These are phyloP conservation scores for Kuraishia floccosa DNA, from an alignment of 805 yeast species.

Conservation along the genomic window DNA sequence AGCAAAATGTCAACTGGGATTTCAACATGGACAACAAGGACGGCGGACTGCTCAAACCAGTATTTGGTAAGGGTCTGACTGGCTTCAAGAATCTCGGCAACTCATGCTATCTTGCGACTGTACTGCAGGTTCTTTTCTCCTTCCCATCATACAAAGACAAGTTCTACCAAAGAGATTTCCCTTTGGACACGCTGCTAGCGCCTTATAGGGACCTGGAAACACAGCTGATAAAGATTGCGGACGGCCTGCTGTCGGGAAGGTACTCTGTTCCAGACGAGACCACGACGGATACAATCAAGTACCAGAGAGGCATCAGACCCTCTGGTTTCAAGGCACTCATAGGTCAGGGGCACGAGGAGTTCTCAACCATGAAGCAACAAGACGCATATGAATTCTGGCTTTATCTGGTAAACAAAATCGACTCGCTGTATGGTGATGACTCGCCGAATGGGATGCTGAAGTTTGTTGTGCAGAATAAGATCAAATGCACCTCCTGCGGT, in stretches of 20 bases:
- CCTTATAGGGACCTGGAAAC: constrained; percentile 60
- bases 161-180: constrained; percentile 19
- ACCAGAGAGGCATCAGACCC: constrained; percentile 73
- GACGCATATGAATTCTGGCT: constrained; percentile 88
- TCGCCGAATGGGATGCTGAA: constrained; percentile 46
- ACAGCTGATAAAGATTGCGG: constrained; percentile 70
- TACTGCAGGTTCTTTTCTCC: constrained; percentile 58
- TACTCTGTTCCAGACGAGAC: constrained; percentile 50
- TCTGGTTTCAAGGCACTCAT: constrained; percentile 62
- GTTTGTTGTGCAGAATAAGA: constrained; percentile 53
- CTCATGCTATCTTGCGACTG: constrained; percentile 83
- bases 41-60: constrained; percentile 53
- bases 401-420: constrained; percentile 54
- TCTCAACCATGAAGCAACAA: constrained; percentile 81
- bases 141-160: constrained; percentile 27
- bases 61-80: constrained; percentile 68
- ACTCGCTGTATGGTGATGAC: constrained; percentile 26
- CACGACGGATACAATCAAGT: constrained; percentile 29
- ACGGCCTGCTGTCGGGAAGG: constrained; percentile 67
- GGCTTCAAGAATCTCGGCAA: constrained; percentile 90
- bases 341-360: constrained; percentile 74
- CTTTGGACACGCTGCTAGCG: constrained; percentile 22
- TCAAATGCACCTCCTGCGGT: constrained; percentile 46
- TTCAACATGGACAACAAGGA: constrained; percentile 66
- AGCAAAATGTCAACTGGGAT: constrained; percentile 90